Conservation (phyloP, 2,329 filamentous ascomycete genomes). For the Coniochaeta sp. region DNA sequence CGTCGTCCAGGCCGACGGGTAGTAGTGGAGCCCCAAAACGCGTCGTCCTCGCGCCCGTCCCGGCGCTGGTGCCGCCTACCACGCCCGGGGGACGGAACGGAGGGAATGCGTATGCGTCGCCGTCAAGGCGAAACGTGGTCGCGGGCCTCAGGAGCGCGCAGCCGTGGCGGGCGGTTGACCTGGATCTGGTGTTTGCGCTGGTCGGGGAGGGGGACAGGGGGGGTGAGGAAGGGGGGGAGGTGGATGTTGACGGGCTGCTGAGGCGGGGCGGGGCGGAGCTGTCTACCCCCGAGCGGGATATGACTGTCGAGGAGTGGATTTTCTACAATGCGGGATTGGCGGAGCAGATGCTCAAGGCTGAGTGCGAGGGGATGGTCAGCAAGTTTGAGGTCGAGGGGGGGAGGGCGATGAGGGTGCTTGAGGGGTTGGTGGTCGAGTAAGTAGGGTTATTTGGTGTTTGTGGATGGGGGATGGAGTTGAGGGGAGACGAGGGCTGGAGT, state of each 20-base stretch:
- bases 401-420: conserved; percentile 68
- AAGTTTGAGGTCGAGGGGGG: conserved; percentile 78
- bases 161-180: conserved; percentile 67
- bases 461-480: not conserved
- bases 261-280: conserved; percentile 50
- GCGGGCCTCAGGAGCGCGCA: conserved; percentile 47
- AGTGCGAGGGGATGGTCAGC: conserved; percentile 78
- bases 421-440: conserved; percentile 57
- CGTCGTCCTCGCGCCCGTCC: conserved; percentile 28
- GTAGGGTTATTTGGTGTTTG: too few species aligned
- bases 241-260: conserved; percentile 41
- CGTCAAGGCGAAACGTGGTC: conserved; percentile 54
- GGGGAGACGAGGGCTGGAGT: not conserved
- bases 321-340: conserved; percentile 70
- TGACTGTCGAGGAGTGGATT: conserved; percentile 95
- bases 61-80: conserved; percentile 32
- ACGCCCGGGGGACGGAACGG: conserved; percentile 37
- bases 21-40: conserved; percentile 34
- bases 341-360: conserved; percentile 68
- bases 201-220: not conserved
- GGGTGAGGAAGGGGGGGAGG: conserved; percentile 24
- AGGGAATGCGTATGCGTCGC: conserved; percentile 52
- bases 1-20: conserved; percentile 49
- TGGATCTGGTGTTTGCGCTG: conserved; percentile 61
- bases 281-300: conserved; percentile 69